Evolutionary conservation across 1,284 basidiomycete species (phyloP).

Genomic region (Papiliotrema nemorosa): DNA sequence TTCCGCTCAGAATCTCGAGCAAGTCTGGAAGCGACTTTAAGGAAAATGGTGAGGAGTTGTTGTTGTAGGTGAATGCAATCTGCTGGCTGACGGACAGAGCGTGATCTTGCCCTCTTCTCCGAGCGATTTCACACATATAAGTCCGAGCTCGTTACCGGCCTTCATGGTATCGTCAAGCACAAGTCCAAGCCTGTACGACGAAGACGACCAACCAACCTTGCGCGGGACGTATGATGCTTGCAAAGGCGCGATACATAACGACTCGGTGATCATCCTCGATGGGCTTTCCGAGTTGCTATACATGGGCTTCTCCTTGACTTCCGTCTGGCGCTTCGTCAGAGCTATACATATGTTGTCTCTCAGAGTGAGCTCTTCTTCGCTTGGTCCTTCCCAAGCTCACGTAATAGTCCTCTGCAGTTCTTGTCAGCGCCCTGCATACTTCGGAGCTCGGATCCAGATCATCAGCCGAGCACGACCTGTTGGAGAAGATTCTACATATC

Average conservation of each 20-base stretch:
- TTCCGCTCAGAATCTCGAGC: slow-evolving; percentile 32
- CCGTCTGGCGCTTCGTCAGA: slow-evolving; percentile 36
- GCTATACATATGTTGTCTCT: no score
- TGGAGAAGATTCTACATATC: slow-evolving; percentile 26
- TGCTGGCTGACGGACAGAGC: slow-evolving; percentile 18
- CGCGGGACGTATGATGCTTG: slow-evolving; percentile 25
- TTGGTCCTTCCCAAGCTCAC: no score
- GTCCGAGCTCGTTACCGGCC: slow-evolving; percentile 25
- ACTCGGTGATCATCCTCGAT: slow-evolving; percentile 38
- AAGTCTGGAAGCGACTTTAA: slow-evolving; percentile 33
- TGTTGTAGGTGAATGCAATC: not conserved
- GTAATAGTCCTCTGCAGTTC: slow-evolving; percentile 15
- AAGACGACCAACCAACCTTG: slow-evolving; percentile 15
- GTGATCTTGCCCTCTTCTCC: slow-evolving; percentile 17
- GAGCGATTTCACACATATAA: slow-evolving; percentile 20
- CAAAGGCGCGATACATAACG: not conserved
- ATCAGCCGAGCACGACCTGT: slow-evolving; percentile 21
- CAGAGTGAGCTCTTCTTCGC: no score
- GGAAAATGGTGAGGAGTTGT: slow-evolving; percentile 34
- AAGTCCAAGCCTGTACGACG: slow-evolving; percentile 22
- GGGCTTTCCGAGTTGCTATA: slow-evolving; percentile 35
- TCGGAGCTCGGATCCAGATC: slow-evolving; percentile 26
- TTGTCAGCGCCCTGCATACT: slow-evolving; percentile 38
- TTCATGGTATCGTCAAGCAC: not conserved
- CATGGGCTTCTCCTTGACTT: slow-evolving; percentile 26